Percentiles rank a stretch among this genome's conserved stretches.
phyloP scores from a whole-genome alignment of 2,329 filamentous ascomycete genomes.

The Cladophialophora carrionii region DNA sequence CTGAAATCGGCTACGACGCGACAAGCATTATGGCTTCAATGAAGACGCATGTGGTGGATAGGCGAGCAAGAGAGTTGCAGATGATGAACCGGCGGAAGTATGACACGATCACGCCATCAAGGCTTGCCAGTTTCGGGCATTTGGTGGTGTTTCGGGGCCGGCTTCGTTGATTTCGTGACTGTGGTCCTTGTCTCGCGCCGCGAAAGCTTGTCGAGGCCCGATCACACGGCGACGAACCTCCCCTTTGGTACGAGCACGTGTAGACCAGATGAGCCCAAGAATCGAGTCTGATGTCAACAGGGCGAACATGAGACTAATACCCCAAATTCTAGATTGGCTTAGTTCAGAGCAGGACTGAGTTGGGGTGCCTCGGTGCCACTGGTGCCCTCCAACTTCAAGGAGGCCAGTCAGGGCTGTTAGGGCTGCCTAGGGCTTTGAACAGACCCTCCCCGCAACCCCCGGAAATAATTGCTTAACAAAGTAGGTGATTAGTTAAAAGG shows the following conservation, averaged over 20 bases:
- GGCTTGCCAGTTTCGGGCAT: conserved; percentile 10
- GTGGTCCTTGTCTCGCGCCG: background rate
- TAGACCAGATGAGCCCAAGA: background rate
- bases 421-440: too few relatives aligned
- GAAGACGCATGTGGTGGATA: background rate
- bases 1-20: background rate
- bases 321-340: background rate
- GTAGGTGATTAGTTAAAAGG: too few relatives aligned
- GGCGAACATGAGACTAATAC: background rate
- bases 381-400: too few relatives aligned
- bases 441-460: too few relatives aligned
- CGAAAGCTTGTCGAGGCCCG: background rate
- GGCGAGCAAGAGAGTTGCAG: background rate
- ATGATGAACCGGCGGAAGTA: background rate
- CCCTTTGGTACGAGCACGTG: background rate
- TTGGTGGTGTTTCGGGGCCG: background rate
- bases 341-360: background rate
- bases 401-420: too few relatives aligned
- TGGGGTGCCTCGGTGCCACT: too few relatives aligned
- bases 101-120: conserved; percentile 12
- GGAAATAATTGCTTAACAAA: background rate
- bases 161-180: background rate
- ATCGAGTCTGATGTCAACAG: background rate
- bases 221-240: background rate
- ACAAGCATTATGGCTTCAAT: background rate